Conservation (phyloP, 306 rosid species). For the Inga leiocalycina region DNA sequence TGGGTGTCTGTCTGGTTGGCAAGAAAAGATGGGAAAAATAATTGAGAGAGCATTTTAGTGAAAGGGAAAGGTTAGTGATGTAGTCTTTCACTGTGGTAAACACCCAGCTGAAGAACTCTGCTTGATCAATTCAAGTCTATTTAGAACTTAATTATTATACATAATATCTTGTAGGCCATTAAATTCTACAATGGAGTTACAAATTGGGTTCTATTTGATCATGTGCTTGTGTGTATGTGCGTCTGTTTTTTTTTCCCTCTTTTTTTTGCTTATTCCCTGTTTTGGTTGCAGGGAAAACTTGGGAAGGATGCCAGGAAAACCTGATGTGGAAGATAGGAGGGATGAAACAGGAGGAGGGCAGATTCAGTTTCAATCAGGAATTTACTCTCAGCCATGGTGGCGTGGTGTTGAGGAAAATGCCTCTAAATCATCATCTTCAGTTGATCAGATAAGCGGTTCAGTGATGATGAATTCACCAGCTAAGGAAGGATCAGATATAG, state of each 20-base stretch:
- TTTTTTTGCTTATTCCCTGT: slow-evolving; percentile 14
- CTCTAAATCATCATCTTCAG: slow-evolving; percentile 48
- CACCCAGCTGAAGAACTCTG: slow-evolving; percentile 29
- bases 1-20: slow-evolving; percentile 24
- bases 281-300: slow-evolving; percentile 40
- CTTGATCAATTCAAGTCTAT: not conserved
- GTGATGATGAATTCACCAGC: slow-evolving; percentile 39
- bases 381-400: slow-evolving; percentile 74
- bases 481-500: slow-evolving; percentile 39
- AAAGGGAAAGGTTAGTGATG: not conserved
- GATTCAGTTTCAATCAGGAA: slow-evolving; percentile 46
- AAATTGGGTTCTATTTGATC: slow-evolving; percentile 24
- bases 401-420: slow-evolving; percentile 46
- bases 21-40: slow-evolving; percentile 27
- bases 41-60: slow-evolving; percentile 16
- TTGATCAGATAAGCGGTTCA: slow-evolving; percentile 45
- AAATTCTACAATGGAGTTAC: slow-evolving; percentile 24
- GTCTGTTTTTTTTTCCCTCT: not conserved
- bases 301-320: slow-evolving; percentile 72
- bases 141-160: not conserved
- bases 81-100: slow-evolving; percentile 15
- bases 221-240: slow-evolving; percentile 1
- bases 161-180: not conserved
- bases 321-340: slow-evolving; percentile 50
- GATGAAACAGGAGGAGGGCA: slow-evolving; percentile 33